Percentiles rank a stretch among this genome's conserved stretches.
Conservation (phyloP, 176 grass and related monocot species). For the Aegilops speltoides region DNA sequence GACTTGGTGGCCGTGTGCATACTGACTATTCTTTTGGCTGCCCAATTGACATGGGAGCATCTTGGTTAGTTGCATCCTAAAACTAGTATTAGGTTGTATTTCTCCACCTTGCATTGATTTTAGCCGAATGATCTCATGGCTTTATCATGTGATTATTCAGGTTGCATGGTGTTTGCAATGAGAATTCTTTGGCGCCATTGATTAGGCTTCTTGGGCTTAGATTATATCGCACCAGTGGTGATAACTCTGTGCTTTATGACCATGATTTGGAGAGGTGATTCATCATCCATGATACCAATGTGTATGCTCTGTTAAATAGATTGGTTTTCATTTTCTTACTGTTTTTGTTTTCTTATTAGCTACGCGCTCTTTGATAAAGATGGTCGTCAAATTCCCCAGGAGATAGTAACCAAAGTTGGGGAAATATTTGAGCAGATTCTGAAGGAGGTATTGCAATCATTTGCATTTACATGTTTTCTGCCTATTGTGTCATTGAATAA, state of each 20-base stretch:
- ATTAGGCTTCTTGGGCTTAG: constrained; percentile 87
- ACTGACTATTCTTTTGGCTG: constrained; percentile 99
- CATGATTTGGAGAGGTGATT: constrained; percentile 96
- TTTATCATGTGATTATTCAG: constrained; percentile 66
- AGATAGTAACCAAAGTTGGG: constrained; percentile 77
- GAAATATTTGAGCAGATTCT: constrained; percentile 95
- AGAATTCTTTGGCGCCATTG: constrained; percentile 93
- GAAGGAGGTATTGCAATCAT: constrained; percentile 61
- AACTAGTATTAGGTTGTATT: constrained; percentile 10
- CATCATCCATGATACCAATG: background rate
- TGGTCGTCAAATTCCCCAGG: constrained; percentile 76
- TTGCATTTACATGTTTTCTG: constrained; percentile 4
- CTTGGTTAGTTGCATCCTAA: constrained; percentile 65
- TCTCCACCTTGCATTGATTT: constrained; percentile 19
- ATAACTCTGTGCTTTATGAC: constrained; percentile 96
- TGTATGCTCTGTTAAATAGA: background rate
- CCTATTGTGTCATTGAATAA: constrained; percentile 8
- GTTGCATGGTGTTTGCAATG: constrained; percentile 97
- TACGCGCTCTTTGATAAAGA: constrained; percentile 94
- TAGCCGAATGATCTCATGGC: constrained; percentile 23
- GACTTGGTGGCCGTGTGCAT: constrained; percentile 87
- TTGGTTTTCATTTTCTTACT: constrained; percentile 36
- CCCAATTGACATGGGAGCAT: constrained; percentile 97
- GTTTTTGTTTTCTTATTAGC: constrained; percentile 42
- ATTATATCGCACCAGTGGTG: constrained; percentile 96